A percentile compares a stretch with the other conserved stretches of the same genome.
Conservation (phyloP, 345 rosid species). For the Citrus medica region DNA sequence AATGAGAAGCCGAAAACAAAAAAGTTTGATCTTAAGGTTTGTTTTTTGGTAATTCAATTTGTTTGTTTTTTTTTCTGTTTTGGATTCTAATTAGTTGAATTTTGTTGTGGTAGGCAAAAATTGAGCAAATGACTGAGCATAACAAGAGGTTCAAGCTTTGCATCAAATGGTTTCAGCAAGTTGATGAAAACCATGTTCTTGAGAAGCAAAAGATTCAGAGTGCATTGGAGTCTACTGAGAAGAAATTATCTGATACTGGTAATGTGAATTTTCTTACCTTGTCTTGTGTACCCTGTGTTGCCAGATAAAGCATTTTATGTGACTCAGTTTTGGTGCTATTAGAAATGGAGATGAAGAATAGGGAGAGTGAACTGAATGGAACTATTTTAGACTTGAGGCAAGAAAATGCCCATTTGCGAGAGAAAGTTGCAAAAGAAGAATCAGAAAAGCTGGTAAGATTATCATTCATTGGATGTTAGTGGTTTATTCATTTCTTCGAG, state of each 20-base stretch:
- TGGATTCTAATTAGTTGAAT: not conserved
- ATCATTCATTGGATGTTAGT: not conserved
- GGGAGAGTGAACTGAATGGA: constrained; percentile 41
- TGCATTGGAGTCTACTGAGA: constrained; percentile 55
- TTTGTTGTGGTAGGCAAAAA: constrained; percentile 45
- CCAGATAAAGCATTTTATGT: not conserved
- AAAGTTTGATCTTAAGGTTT: constrained; percentile 81
- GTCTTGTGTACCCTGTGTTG: not conserved
- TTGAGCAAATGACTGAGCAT: constrained; percentile 52
- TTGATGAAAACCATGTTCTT: constrained; percentile 49
- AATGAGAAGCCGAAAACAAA: constrained; percentile 65
- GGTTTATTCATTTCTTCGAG: not conserved
- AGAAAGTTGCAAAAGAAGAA: constrained; percentile 58
- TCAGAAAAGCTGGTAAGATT: constrained; percentile 60
- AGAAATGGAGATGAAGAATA: constrained; percentile 62
- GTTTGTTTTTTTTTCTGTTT: not conserved
- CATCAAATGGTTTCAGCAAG: constrained; percentile 68
- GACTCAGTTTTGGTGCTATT: constrained; percentile 6
- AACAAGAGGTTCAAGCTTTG: constrained; percentile 71
- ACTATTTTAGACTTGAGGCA: constrained; percentile 44
- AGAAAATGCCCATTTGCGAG: constrained; percentile 43
- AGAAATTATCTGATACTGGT: constrained; percentile 57
- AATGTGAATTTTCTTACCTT: not conserved
- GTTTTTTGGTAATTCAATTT: not conserved
- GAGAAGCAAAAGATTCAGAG: constrained; percentile 55